Percentiles rank a stretch among this genome's conserved stretches.
Evolutionary conservation across 805 yeast species (phyloP).

Genomic region (Myxozyma mucilagina): DNA sequence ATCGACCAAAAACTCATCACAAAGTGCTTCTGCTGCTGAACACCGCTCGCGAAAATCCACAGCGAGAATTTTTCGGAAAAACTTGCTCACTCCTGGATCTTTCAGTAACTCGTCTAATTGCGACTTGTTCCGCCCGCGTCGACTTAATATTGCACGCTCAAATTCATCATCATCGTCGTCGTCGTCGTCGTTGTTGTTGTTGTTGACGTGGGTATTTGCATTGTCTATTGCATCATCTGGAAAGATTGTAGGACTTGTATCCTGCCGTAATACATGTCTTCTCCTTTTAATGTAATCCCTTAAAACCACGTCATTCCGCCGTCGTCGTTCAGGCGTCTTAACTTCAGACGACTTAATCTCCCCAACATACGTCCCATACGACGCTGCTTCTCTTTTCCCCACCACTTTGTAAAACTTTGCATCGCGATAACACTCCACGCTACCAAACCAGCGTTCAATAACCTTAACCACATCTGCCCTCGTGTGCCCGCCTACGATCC

Average conservation of each 20-base stretch:
- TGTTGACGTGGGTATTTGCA: neutral
- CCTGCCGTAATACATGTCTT: too few species aligned
- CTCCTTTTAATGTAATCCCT: too few species aligned
- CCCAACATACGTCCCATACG: too few species aligned
- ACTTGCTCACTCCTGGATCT: conserved; percentile 14
- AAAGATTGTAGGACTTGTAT: too few species aligned
- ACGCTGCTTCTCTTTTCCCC: too few species aligned
- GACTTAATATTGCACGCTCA: conserved; percentile 2
- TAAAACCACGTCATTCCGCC: too few species aligned
- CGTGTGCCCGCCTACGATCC: conserved; percentile 3
- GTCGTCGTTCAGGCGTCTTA: too few species aligned
- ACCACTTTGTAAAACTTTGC: too few species aligned
- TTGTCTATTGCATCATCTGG: too few species aligned
- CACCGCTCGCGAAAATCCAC: conserved; percentile 18
- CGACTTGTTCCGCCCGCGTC: neutral
- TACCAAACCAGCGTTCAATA: conserved; percentile 10
- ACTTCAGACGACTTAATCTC: too few species aligned
- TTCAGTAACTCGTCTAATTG: neutral
- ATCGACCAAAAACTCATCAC: conserved; percentile 18
- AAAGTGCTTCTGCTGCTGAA: conserved; percentile 22
- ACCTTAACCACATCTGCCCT: neutral
- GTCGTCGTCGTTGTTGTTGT: neutral
- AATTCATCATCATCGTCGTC: neutral
- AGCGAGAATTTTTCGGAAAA: conserved; percentile 11
- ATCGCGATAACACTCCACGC: neutral